Base-by-base conservation (phyloP, 169 alveolate species). In the Besnoitia besnoiti region DNA sequence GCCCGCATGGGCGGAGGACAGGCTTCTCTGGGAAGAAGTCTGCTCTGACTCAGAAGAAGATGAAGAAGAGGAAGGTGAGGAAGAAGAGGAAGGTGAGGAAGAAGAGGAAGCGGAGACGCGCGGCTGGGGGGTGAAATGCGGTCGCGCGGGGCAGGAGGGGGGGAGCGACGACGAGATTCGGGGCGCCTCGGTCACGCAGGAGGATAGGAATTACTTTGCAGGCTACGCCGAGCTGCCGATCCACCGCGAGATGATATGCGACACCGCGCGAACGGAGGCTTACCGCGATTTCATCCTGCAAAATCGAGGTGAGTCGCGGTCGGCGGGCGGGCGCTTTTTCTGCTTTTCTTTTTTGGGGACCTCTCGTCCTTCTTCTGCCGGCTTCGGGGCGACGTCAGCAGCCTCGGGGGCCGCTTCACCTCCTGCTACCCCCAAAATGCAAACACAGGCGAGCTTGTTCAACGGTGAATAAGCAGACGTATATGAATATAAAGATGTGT, bases 171-270 rank as follows among this genome's bases (percentile, higher is more conserved):
- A 37, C 8, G 44, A n/a, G 14, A 16, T 24, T 5, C 46, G 14
- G 46, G n/a, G 82, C 39, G n/a, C 27, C 47, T 27, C 12, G 67
- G 24, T 19, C 1, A 55, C 67, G 30, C 67, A 73, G 16, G 92
- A 94, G 62, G 95, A 94, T 16, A 61, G 49, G 33, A 47, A 82
- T 88, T 98, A 98, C 92, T 98, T 97, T 93, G 97, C 96, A 61
- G 97, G 98, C 39, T 98, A 98, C 91, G 95, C 98, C 35, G 96
- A 96, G 85, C 96, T 96, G 92, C 94, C 96, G n/a, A 97, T 97
- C 59, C 99, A 96, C 95, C 98, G 98, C 95, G 99, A 98, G 87
- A 98, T 98, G 99, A 95, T 98, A 1, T 95, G 96, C 82, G 99
- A 98, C 92, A 91, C 88, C 44, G 95, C 93, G 37, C 92, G 99